Evolutionary conservation across 139 green algal genomes (phyloP).

Genomic region (Tetradesmus obliquus): DNA sequence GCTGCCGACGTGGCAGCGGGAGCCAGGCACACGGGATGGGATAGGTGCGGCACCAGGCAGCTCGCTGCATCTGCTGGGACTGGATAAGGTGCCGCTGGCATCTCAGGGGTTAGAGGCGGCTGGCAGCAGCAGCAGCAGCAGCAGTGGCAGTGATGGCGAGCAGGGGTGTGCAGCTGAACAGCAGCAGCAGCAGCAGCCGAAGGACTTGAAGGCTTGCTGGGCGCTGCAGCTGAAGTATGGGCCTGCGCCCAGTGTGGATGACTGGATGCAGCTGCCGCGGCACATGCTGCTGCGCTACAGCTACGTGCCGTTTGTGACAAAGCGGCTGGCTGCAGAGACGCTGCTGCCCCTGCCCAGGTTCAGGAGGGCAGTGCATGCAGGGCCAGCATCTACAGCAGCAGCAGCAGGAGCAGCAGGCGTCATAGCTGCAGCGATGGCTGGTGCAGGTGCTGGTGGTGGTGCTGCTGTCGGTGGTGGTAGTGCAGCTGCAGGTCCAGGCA

Average conservation of each 20-base stretch:
- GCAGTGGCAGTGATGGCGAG: neutral
- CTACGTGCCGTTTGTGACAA: conserved; percentile 37
- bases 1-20: conserved; percentile 4
- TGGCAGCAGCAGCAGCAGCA: conserved; percentile 6
- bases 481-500: neutral
- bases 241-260: neutral
- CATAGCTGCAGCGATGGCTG: neutral
- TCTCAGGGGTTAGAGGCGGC: neutral
- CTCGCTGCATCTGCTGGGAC: conserved; percentile 7
- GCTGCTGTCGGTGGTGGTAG: neutral
- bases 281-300: conserved; percentile 38
- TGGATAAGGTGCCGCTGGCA: neutral
- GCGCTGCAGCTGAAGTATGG: conserved; percentile 26
- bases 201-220: conserved; percentile 28
- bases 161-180: neutral
- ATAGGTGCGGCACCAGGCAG: neutral
- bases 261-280: conserved; percentile 27
- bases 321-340: neutral
- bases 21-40: neutral
- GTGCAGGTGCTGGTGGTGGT: neutral
- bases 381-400: neutral
- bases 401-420: neutral
- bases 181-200: neutral
- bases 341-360: conserved; percentile 11
- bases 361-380: neutral